Base-by-base conservation (phyloP, 129 eudicot genomes). In the Saposhnikovia divaricata region DNA sequence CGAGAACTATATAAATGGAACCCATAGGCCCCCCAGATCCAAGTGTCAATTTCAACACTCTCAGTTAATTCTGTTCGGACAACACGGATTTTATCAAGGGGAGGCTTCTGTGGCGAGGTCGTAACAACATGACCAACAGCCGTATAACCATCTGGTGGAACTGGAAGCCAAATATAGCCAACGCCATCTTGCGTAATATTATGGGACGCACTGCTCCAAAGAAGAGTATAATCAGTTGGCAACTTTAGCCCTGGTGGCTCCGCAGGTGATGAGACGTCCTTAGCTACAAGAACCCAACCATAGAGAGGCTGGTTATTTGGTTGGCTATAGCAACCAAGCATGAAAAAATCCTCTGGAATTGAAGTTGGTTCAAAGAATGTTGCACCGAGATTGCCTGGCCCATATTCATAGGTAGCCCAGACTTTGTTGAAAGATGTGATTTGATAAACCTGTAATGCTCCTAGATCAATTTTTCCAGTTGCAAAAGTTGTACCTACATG, bases 101-200 rank as follows among this genome's bases (percentile, higher is more conserved):
- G 66, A n/a, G 66, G 66, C 31, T 59, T 59, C 31, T 59, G 66
- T 59, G 66, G 66, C 25, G 66, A 59, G 66, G 66, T 59, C 5
- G 66, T 59, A 31, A 59, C 66, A 23, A 59, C 25, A 59, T 59
- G 31, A 23, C 66, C 66, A 10, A 59, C 4, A 23, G 66, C 27
- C 31, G 31, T 59, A 59, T 23, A 59, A 23, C 31, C 31, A n/a
- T 59, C 66, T 59, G 31, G 66, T 9, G 66, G 31, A 59, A 59
- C 66, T n/a, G 66, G 66, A 59, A 59, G 31, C 66, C 66, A 59
- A 59, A 59, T n/a, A 59, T 59, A 59, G 66, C 66, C 66, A 23
- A n/a, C 1, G 3, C 3, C 31, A 59, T 59, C 66, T 9, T 59
- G 66, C 1, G 10, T 23, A n/a, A 59, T n/a, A 23, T 2, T 2